phyloP scores from a whole-genome alignment of 106 monocot genomes.

The Cymbidium sinense region DNA sequence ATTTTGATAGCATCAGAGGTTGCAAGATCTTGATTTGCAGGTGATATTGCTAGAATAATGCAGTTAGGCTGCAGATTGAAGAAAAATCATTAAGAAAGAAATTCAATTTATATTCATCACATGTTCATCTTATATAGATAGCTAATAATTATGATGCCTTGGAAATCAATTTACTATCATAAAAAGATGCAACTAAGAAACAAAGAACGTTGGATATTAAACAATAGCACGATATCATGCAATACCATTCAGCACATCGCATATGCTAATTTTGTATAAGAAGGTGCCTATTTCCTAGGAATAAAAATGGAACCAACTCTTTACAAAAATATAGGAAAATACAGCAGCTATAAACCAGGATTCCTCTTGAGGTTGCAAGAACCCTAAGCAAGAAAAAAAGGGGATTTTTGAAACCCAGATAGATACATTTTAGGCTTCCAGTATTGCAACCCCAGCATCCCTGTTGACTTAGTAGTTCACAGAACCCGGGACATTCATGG shows the following conservation, averaged over 20 bases:
- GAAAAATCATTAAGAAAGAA: background rate
- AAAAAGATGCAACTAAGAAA: background rate
- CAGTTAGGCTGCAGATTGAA: conserved; percentile 65
- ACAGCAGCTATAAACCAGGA: background rate
- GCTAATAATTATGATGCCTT: background rate
- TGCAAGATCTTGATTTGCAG: conserved; percentile 94
- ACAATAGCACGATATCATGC: background rate
- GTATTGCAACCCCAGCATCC: background rate
- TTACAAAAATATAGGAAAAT: no score
- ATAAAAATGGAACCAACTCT: background rate
- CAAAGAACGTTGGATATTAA: background rate
- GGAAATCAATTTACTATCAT: background rate
- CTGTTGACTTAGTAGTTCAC: background rate
- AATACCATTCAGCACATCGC: background rate
- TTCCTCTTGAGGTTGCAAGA: background rate
- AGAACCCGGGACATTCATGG: background rate
- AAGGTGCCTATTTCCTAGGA: background rate
- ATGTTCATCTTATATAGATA: background rate
- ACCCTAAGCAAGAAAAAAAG: background rate
- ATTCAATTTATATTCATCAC: background rate
- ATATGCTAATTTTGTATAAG: background rate
- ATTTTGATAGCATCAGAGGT: conserved; percentile 92
- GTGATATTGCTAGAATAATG: conserved; percentile 87
- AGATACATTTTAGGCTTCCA: background rate
- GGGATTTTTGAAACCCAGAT: background rate